These are phyloP conservation scores for Knufia petricola DNA, from an alignment of 2,329 filamentous ascomycete genomes.

Conservation along the genomic window DNA sequence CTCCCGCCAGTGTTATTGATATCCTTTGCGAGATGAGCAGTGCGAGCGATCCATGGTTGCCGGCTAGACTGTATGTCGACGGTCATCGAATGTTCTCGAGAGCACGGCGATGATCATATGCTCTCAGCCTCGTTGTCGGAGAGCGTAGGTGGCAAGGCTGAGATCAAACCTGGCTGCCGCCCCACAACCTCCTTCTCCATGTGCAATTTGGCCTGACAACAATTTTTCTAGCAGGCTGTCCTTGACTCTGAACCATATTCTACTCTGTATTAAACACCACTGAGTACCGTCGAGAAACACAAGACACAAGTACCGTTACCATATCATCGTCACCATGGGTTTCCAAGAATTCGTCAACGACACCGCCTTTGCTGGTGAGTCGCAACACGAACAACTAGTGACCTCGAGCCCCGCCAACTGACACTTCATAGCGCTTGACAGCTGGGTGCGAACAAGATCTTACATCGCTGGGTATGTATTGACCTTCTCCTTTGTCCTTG, in stretches of 20 bases:
- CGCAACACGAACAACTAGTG: slow-evolving; percentile 10
- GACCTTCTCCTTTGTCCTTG: slow-evolving; percentile 20
- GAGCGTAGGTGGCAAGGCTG: background rate
- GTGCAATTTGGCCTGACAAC: background rate
- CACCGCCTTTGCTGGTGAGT: slow-evolving; percentile 51
- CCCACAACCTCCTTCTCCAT: slow-evolving; percentile 1
- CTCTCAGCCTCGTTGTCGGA: background rate
- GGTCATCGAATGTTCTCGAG: slow-evolving; percentile 6
- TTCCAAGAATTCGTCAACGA: slow-evolving; percentile 58
- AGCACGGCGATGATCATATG: background rate
- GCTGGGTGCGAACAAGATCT: slow-evolving; percentile 63
- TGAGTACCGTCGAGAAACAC: background rate
- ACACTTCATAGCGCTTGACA: slow-evolving; percentile 52
- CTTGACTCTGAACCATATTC: background rate
- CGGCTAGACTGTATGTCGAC: background rate
- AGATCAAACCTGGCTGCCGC: background rate
- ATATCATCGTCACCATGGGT: slow-evolving; percentile 44
- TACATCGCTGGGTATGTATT: slow-evolving; percentile 74
- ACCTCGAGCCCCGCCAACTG: slow-evolving; percentile 6
- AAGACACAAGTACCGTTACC: background rate
- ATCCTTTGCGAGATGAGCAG: background rate
- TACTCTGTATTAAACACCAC: background rate
- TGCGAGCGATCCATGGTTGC: background rate
- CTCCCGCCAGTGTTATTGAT: slow-evolving; percentile 15
- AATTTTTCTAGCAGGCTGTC: background rate